A percentile compares a stretch with the other conserved stretches of the same genome.
These are phyloP conservation scores for Trypanosoma theileri DNA, from an alignment of 208 protist species.

Conservation along the genomic window DNA sequence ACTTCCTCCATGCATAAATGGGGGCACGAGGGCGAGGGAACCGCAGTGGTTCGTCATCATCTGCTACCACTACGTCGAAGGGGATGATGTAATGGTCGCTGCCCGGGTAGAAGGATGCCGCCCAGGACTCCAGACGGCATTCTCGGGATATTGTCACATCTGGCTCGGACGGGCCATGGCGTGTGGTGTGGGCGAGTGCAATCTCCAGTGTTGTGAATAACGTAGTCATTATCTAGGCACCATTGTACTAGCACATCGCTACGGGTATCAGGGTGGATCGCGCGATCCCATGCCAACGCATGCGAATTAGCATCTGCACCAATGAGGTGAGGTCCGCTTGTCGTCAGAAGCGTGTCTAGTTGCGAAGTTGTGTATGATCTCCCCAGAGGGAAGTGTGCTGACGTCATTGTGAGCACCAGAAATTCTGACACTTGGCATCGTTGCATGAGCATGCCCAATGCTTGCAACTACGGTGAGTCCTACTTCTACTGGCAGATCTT, in stretches of 20 bases:
- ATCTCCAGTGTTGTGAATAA: slow-evolving; percentile 8
- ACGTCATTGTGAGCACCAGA: background rate
- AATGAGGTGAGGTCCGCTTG: slow-evolving; percentile 2
- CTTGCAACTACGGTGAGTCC: background rate
- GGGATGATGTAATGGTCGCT: background rate
- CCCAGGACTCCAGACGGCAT: background rate
- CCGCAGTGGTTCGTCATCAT: background rate
- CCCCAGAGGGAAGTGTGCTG: background rate
- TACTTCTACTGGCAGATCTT: background rate
- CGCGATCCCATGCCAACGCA: slow-evolving; percentile 8
- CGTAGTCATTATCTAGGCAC: slow-evolving; percentile 6
- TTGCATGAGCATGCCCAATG: background rate
- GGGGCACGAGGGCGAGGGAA: background rate
- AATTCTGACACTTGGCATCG: background rate
- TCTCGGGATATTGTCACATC: slow-evolving; percentile 8
- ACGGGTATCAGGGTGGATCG: background rate
- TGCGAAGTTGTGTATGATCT: background rate
- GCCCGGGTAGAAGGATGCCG: background rate
- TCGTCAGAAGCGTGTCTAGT: background rate
- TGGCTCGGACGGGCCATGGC: background rate
- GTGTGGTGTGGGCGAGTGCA: background rate
- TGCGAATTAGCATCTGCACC: slow-evolving; percentile 18
- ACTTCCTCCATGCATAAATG: background rate
- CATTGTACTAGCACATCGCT: slow-evolving; percentile 3
- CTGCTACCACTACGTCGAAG: slow-evolving; percentile 5